phyloP scores from a whole-genome alignment of 805 yeast genomes.

The Brettanomyces sp. region DNA sequence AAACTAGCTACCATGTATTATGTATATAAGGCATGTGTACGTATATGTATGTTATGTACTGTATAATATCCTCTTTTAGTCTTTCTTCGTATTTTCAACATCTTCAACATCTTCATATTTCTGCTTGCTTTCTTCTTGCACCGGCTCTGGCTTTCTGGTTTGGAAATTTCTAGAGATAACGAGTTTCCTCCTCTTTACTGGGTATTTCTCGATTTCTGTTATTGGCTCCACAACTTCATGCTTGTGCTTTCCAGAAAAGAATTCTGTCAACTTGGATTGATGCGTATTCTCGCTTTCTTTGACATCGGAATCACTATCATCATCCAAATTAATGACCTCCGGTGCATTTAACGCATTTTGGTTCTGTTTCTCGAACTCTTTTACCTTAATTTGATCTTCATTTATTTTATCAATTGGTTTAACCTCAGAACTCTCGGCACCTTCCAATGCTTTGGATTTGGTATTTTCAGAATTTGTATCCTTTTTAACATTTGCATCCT shows the following conservation, averaged over 20 bases:
- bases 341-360: no score
- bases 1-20: background rate
- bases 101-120: background rate
- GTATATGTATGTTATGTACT: background rate
- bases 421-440: background rate
- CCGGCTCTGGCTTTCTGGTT: background rate
- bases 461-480: background rate
- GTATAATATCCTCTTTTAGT: background rate
- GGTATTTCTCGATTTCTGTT: background rate
- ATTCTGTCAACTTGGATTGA: slow-evolving; percentile 5
- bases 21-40: background rate
- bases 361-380: no score
- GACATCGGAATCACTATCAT: no score
- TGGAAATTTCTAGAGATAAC: background rate
- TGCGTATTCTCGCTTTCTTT: background rate
- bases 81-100: background rate
- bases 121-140: background rate
- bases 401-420: no score
- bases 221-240: background rate
- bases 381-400: no score
- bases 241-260: slow-evolving; percentile 3
- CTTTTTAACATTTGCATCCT: background rate
- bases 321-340: no score
- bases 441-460: background rate
- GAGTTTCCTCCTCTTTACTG: background rate